Percentiles rank a stretch among this genome's conserved stretches.
These are phyloP conservation scores for Fusarium pseudocircinatum DNA, from an alignment of 2,329 filamentous ascomycete genomes.

Conservation along the genomic window DNA sequence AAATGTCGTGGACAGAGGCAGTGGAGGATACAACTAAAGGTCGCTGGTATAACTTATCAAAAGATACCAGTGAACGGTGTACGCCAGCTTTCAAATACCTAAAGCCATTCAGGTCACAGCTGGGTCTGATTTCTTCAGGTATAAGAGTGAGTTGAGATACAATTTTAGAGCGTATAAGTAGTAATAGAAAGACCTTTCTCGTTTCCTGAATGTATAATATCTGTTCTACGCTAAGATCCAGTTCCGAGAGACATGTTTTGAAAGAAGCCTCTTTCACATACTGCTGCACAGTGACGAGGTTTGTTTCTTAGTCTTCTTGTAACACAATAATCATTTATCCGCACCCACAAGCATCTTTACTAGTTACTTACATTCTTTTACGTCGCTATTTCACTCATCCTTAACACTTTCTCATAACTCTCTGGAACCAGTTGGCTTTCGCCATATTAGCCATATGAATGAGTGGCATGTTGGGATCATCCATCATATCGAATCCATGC, in stretches of 20 bases:
- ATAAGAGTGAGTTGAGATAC: neutral
- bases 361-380: neutral
- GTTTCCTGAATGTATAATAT: too few relatives aligned
- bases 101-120: neutral
- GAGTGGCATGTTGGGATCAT: neutral
- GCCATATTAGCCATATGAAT: neutral
- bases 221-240: too few relatives aligned
- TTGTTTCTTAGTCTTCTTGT: neutral
- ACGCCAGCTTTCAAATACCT: neutral
- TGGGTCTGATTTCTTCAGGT: accelerated
- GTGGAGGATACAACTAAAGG: neutral
- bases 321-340: accelerated
- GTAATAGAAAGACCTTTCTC: neutral
- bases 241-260: too few relatives aligned
- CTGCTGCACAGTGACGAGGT: neutral
- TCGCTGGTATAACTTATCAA: neutral
- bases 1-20: neutral
- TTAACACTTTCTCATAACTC: neutral
- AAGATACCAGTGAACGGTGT: neutral
- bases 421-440: slow-evolving; percentile 3
- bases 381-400: neutral
- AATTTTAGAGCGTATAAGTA: neutral
- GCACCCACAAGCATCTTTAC: neutral
- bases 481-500: slow-evolving; percentile 9
- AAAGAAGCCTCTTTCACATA: neutral